phyloP scores from a whole-genome alignment of 164 flowering plant genomes.

The Macadamia tetraphylla region DNA sequence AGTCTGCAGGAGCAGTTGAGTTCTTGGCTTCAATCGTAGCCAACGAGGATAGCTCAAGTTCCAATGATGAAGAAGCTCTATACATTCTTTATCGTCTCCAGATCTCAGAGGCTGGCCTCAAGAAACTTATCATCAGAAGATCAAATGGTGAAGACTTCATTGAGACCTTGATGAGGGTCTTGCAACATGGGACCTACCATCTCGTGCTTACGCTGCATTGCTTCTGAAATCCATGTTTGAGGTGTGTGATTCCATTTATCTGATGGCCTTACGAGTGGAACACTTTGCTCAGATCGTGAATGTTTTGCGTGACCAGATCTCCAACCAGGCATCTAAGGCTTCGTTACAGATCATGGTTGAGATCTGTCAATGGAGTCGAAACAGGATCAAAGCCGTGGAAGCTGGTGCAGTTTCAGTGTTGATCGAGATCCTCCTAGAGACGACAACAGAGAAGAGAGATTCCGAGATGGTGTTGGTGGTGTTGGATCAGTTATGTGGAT shows the following conservation, averaged over 20 bases:
- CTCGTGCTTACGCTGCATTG: conserved; percentile 39
- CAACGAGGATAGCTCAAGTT: conserved; percentile 10
- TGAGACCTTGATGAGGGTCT: conserved; percentile 27
- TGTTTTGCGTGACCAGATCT: conserved; percentile 41
- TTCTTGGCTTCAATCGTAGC: conserved; percentile 41
- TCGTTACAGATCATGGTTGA: conserved; percentile 55
- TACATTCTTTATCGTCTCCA: conserved; percentile 34
- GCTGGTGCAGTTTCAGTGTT: conserved; percentile 47
- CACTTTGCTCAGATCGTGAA: conserved; percentile 31
- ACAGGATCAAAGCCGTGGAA: conserved; percentile 59
- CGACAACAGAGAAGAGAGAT: conserved; percentile 25
- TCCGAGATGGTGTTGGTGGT: conserved; percentile 42
- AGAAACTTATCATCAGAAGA: conserved; percentile 24
- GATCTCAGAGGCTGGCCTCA: conserved; percentile 12
- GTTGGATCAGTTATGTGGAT: conserved; percentile 54
- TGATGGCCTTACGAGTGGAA: conserved; percentile 27
- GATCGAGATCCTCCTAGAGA: conserved; percentile 49
- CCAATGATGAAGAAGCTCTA: conserved; percentile 41
- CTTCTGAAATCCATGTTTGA: conserved; percentile 37
- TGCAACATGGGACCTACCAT: conserved; percentile 33
- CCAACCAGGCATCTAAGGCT: conserved; percentile 45
- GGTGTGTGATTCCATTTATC: conserved; percentile 43
- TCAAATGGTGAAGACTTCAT: conserved; percentile 30
- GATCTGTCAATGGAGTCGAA: conserved; percentile 67
- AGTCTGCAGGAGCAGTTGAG: conserved; percentile 43